Evolutionary conservation across 306 rosid species (phyloP), one percentile per base, ranked within the genome.

Genomic region (Casuarina glauca): DNA sequence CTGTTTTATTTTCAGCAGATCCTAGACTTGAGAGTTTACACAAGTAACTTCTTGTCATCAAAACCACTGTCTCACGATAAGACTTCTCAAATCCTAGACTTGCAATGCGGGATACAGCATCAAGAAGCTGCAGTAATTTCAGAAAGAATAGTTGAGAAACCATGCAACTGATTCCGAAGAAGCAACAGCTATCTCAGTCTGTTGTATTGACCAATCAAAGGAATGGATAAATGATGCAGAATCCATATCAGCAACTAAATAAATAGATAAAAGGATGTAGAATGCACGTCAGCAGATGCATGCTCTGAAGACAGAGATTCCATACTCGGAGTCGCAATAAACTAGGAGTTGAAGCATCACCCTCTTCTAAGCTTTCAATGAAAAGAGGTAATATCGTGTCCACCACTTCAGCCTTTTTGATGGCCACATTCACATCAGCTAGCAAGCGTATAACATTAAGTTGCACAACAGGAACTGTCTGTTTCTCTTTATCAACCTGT

Each of bases 1-100:
- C 89, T 67, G 97, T 95, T 88, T 84, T 93, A 88, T 89, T 93
- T 80, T 93, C 99, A 73, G 90, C 95, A 72, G 97, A 92, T 82
- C 97, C 99, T 76, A 93, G 85, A 82, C 81, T 88, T 15, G 97
- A 89, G 75, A 93, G 96, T 84, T 95, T 95, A 83, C 85, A 86
- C 74, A 95, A 78, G 90, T 95, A 95, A 91, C 97, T 92, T 85
- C 99, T 91, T 70, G 97, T 95, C 94, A 95, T 84, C 87, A 95
- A 78, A 87, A 95, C 99, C 76, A 95, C 92, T 20, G 99, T 91
- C 88, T 95, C 99, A 20, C 97, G 97, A 82, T 95, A 95, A 79
- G 99, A 91, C 91, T 95, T 95, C 80, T 95, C 99, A 80, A 95
- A 95, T 76, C 99, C 99, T 76, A 95, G 87, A 87, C 97, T 93